Percentiles rank a stretch among this genome's conserved stretches.
Evolutionary conservation across 2,329 filamentous ascomycete genomes (phyloP).

Genomic region (Fusarium brevicatenulatum): DNA sequence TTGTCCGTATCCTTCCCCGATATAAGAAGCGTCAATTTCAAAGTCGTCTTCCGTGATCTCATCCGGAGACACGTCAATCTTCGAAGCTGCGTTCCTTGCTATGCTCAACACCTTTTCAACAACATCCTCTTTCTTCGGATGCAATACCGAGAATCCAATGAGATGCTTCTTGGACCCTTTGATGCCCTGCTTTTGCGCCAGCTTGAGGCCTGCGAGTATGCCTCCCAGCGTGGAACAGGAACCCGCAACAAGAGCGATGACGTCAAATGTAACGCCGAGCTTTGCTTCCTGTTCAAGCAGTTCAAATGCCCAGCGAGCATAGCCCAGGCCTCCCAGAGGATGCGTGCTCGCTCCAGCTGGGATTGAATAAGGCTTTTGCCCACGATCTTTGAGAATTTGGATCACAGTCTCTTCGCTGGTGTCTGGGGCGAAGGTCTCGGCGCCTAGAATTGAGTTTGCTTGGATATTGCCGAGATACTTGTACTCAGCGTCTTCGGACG

Average conservation of each 20-base stretch:
- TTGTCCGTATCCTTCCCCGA: constrained; percentile 20
- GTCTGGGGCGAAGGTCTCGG: constrained; percentile 17
- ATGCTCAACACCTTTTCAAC: constrained; percentile 12
- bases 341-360: constrained; percentile 25
- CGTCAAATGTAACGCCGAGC: constrained; percentile 12
- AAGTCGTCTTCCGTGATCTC: constrained; percentile 23
- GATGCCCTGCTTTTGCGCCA: constrained; percentile 11
- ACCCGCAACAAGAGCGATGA: constrained; percentile 12
- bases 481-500: constrained; percentile 8
- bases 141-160: constrained; percentile 16
- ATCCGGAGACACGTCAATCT: constrained; percentile 5
- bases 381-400: not conserved
- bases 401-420: constrained; percentile 7
- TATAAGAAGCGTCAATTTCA: constrained; percentile 10
- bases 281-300: constrained; percentile 20
- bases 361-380: constrained; percentile 18
- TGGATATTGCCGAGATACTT: constrained; percentile 25
- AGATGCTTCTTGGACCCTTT: constrained; percentile 4
- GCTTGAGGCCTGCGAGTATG: constrained; percentile 20
- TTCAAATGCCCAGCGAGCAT: constrained; percentile 28
- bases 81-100: constrained; percentile 17
- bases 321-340: constrained; percentile 18
- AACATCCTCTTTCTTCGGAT: not conserved
- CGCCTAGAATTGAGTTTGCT: constrained; percentile 18
- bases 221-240: constrained; percentile 27